Evolutionary conservation across 176 grass and related monocot species (phyloP), one percentile per base, ranked within the genome.

Genomic region (Otatea glauca): DNA sequence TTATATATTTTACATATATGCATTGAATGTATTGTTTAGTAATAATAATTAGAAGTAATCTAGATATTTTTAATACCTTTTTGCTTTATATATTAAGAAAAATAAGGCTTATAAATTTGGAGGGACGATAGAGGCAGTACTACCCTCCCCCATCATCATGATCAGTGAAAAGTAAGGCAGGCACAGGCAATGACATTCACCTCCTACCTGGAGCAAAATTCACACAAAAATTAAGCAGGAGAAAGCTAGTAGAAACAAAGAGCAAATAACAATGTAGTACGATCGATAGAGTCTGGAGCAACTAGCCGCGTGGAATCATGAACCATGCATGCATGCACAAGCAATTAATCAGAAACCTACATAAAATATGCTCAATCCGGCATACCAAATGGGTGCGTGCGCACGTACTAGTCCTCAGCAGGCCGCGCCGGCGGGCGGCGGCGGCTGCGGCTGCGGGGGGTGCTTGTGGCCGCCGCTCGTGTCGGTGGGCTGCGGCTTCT

Each of bases 361-460:
- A 91, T 87, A 88, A 91, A 91, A 91, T 91, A 91, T 91, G 85
- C 89, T 91, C 80, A 62, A 63, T 83, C 80, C 84, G 80, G 84
- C 74, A 68, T 84, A 90, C 89, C 89, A 87, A 87, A 90, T 87
- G 71, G 62, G 55, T n/a, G 59, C 76, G 75, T 78, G 29, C 65
- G 74, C 59, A 64, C 43, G 71, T 65, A 56, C 74, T 54, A 18
- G 45, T 55, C 62, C 59, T 87, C 80, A 91, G 89, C 89, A 84
- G 35, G 76, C 75, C 13, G 89, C 89, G 23, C 84, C 89, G 44
- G 89, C 89, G 14, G 89, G 42, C 9, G 88, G 87, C 0, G 88
- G 83, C 3, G 83, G 89, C 32, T 60, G 17, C 44, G 79, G 51
- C 25, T 47, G 82, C 48, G 76, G 86, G 7, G 63, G 76, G 11